Percentiles rank a stretch among this genome's conserved stretches.
phyloP scores from a whole-genome alignment of 2,329 filamentous ascomycete species.

The Rhinocladiella similis region DNA sequence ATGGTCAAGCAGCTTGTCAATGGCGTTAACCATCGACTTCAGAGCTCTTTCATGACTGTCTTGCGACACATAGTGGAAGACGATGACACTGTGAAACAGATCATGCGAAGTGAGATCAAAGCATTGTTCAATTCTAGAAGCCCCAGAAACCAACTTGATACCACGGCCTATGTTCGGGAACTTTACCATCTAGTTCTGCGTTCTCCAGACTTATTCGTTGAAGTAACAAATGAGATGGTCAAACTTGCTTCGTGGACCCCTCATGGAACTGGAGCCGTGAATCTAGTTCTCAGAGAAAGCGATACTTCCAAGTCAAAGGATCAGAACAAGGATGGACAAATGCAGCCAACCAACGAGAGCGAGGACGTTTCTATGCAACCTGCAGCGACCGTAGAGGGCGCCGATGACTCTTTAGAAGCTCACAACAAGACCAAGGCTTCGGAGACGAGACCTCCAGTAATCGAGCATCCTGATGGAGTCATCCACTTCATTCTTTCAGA shows the following conservation, averaged over 20 bases:
- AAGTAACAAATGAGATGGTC: constrained; percentile 81
- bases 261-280: constrained; percentile 9
- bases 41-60: constrained; percentile 73
- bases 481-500: constrained; percentile 94
- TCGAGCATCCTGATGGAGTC: constrained; percentile 92
- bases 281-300: constrained; percentile 39
- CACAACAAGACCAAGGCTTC: constrained; percentile 53
- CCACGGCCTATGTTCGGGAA: constrained; percentile 70
- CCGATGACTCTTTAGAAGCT: constrained; percentile 19
- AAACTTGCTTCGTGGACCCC: constrained; percentile 53
- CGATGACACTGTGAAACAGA: constrained; percentile 82
- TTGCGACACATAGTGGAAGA: constrained; percentile 93
- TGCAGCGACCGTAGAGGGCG: constrained; percentile 28
- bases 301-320: constrained; percentile 39
- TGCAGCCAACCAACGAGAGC: neutral
- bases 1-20: constrained; percentile 93
- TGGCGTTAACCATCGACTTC: constrained; percentile 72
- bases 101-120: constrained; percentile 88
- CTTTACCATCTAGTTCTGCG: constrained; percentile 79
- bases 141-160: constrained; percentile 61
- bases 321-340: constrained; percentile 33
- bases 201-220: constrained; percentile 80
- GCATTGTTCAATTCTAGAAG: constrained; percentile 66
- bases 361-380: constrained; percentile 10
- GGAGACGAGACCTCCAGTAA: constrained; percentile 77